Conservation (phyloP, 345 rosid genomes). For the Erucastrum elatum region DNA sequence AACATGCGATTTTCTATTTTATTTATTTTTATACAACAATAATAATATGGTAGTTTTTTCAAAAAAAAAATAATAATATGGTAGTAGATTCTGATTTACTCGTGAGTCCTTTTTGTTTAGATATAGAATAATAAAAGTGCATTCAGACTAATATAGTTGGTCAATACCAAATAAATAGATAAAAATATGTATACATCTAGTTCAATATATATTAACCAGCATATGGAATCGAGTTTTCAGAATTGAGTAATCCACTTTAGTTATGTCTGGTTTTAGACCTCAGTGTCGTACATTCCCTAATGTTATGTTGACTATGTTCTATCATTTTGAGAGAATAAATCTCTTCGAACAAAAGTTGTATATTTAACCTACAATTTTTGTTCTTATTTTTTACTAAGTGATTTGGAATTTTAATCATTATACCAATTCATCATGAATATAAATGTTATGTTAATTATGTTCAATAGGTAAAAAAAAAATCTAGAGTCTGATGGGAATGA, state of each 20-base stretch:
- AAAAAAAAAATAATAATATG: not conserved
- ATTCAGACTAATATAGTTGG: constrained; percentile 14
- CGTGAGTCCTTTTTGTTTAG: not conserved
- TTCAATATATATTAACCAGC: not conserved
- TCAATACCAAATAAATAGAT: not conserved
- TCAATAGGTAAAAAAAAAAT: too few relatives aligned
- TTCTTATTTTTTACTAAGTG: too few relatives aligned
- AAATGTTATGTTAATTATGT: too few relatives aligned
- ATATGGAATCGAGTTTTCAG: not conserved
- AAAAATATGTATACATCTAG: not conserved
- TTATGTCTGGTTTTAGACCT: too few relatives aligned
- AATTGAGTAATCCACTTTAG: too few relatives aligned
- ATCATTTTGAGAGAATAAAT: too few relatives aligned
- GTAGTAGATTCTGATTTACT: not conserved
- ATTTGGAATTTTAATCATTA: too few relatives aligned
- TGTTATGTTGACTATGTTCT: too few relatives aligned
- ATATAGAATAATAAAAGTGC: not conserved
- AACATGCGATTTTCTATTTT: constrained; percentile 25
- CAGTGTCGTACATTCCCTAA: too few relatives aligned
- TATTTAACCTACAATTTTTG: too few relatives aligned
- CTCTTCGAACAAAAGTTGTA: too few relatives aligned
- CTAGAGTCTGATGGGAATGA: not conserved
- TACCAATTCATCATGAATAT: too few relatives aligned
- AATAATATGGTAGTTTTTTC: not conserved
- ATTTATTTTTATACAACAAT: not conserved